Conservation (phyloP, 805 yeast genomes). For the Kluyveromyces wickerhamii region DNA sequence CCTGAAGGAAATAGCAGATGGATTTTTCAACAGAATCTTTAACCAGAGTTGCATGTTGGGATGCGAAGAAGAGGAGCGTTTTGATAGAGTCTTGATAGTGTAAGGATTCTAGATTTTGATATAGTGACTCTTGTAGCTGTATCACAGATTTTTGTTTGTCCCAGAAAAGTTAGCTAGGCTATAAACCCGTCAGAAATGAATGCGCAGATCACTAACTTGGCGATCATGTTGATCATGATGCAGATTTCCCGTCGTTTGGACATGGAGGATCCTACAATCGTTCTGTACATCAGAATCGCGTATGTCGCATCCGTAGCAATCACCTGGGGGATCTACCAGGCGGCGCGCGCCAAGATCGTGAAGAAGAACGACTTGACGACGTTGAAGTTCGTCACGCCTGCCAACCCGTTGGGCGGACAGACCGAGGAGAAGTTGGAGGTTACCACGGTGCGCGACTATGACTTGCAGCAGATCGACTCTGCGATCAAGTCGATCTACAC, state of each 20-base stretch:
- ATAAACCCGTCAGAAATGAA: too few species aligned
- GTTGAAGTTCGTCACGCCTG: slow-evolving; percentile 81
- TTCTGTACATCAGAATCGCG: slow-evolving; percentile 66
- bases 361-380: slow-evolving; percentile 86
- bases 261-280: slow-evolving; percentile 71
- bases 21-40: too few species aligned
- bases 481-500: slow-evolving; percentile 80
- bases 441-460: slow-evolving; percentile 93
- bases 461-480: slow-evolving; percentile 72
- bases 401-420: slow-evolving; percentile 71
- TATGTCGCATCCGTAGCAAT: slow-evolving; percentile 60
- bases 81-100: too few species aligned
- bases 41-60: too few species aligned
- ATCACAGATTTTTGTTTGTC: too few species aligned
- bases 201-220: slow-evolving; percentile 81
- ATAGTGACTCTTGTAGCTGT: too few species aligned
- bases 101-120: too few species aligned
- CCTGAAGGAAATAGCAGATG: too few species aligned
- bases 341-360: slow-evolving; percentile 51
- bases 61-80: too few species aligned
- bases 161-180: too few species aligned
- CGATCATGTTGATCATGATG: slow-evolving; percentile 93
- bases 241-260: slow-evolving; percentile 84
- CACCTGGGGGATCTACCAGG: slow-evolving; percentile 59
- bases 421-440: slow-evolving; percentile 62